These are phyloP conservation scores for Xylariales sp. DNA, from an alignment of 2,329 filamentous ascomycete species.

Conservation along the genomic window DNA sequence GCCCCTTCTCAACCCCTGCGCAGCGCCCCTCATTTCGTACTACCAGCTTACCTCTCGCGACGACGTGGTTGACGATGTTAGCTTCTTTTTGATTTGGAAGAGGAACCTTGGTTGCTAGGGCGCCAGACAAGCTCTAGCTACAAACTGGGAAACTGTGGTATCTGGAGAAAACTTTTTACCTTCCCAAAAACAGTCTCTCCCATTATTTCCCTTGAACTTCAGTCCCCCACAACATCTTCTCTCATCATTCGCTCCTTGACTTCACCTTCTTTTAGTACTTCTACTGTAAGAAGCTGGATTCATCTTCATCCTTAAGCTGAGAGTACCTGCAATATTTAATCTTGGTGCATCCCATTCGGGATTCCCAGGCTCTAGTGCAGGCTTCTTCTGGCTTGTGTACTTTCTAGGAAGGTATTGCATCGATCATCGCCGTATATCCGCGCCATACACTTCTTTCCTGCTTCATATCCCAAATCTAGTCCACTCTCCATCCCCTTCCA, in stretches of 20 bases:
- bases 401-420: conserved; percentile 8
- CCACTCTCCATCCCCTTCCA: neutral
- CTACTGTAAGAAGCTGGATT: conserved; percentile 14
- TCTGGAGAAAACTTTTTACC: conserved; percentile 7
- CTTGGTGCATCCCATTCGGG: neutral
- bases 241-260: conserved; percentile 17
- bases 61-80: conserved; percentile 30
- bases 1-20: neutral
- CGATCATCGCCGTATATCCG: neutral
- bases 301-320: conserved; percentile 12
- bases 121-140: conserved; percentile 20
- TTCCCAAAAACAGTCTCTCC: conserved; percentile 15
- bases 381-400: conserved; percentile 2
- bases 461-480: neutral
- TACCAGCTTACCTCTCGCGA: neutral
- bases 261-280: conserved; percentile 13
- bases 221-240: conserved; percentile 13
- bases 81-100: neutral
- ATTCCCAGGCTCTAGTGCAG: neutral
- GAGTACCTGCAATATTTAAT: neutral
- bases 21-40: conserved; percentile 8
- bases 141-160: conserved; percentile 22
- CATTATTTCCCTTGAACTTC: conserved; percentile 11
- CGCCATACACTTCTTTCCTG: neutral
- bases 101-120: conserved; percentile 19